These are phyloP conservation scores for Cotoneaster glaucophyllus DNA, from an alignment of 306 rosid species.

Conservation along the genomic window DNA sequence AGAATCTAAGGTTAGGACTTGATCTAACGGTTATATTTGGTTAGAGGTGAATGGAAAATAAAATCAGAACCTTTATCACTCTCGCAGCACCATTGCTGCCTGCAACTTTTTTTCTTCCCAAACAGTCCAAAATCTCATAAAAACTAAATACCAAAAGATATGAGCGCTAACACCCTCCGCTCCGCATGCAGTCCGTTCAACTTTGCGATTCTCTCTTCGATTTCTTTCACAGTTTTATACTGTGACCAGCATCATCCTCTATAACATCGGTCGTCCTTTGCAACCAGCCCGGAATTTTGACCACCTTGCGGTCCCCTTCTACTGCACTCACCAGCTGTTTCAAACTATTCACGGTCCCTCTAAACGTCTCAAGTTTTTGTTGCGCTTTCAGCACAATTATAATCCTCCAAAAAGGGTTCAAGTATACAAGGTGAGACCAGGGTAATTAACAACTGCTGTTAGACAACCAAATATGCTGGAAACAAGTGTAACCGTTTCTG, in stretches of 20 bases:
- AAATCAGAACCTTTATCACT: no score
- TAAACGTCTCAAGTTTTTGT: background rate
- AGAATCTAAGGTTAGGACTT: no score
- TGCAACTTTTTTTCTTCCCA: no score
- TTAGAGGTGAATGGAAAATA: no score
- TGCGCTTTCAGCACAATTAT: background rate
- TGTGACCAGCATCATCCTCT: background rate
- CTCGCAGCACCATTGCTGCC: no score
- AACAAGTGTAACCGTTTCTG: background rate
- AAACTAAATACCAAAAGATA: no score
- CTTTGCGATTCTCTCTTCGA: background rate
- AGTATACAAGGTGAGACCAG: background rate
- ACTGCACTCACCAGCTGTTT: background rate
- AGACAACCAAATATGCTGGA: background rate
- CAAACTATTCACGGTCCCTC: background rate
- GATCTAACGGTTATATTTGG: no score
- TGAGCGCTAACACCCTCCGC: no score
- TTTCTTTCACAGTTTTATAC: background rate
- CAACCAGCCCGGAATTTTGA: background rate
- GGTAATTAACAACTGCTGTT: background rate
- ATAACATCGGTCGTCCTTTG: background rate
- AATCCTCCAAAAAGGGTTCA: background rate
- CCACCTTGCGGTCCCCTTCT: background rate
- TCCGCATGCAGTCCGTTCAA: no score
- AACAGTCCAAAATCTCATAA: no score